Conservation (phyloP, 2,329 filamentous ascomycete species). For the Fusarium equiseti region DNA sequence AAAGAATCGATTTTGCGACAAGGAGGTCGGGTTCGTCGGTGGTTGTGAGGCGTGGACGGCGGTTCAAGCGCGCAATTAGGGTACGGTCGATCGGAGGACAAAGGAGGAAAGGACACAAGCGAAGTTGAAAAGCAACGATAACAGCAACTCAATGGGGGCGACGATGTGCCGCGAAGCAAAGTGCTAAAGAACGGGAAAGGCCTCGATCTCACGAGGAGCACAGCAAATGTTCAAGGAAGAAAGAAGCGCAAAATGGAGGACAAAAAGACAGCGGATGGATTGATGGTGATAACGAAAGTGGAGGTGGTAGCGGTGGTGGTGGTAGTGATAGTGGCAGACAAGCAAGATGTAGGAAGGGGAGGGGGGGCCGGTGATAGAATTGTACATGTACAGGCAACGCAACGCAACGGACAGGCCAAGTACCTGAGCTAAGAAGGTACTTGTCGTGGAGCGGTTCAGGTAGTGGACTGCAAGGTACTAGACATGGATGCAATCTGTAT, state of each 20-base stretch:
- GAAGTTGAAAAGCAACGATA: constrained; percentile 13
- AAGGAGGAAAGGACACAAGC: constrained; percentile 27
- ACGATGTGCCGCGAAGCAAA: constrained; percentile 27
- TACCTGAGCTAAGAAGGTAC: constrained; percentile 37
- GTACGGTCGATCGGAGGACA: constrained; percentile 27
- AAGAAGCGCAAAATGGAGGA: constrained; percentile 37
- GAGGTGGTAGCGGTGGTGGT: constrained; percentile 32
- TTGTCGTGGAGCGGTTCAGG: constrained; percentile 26
- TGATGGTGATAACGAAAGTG: constrained; percentile 43
- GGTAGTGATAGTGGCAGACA: constrained; percentile 32
- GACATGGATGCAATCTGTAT: constrained; percentile 34
- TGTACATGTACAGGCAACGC: constrained; percentile 42
- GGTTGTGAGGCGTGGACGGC: constrained; percentile 22
- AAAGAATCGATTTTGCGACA: constrained; percentile 15
- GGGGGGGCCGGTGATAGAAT: constrained; percentile 36
- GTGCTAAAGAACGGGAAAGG: constrained; percentile 8
- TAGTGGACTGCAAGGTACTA: constrained; percentile 37
- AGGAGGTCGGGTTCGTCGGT: constrained; percentile 18
- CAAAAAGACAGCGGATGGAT: constrained; percentile 38
- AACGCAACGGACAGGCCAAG: constrained; percentile 22
- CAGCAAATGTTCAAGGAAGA: constrained; percentile 28
- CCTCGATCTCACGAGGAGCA: constrained; percentile 33
- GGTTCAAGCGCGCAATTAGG: constrained; percentile 30
- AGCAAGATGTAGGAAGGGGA: constrained; percentile 38
- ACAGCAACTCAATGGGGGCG: constrained; percentile 37